Conservation (phyloP, 129 eudicot species). For the Logfia minima region DNA sequence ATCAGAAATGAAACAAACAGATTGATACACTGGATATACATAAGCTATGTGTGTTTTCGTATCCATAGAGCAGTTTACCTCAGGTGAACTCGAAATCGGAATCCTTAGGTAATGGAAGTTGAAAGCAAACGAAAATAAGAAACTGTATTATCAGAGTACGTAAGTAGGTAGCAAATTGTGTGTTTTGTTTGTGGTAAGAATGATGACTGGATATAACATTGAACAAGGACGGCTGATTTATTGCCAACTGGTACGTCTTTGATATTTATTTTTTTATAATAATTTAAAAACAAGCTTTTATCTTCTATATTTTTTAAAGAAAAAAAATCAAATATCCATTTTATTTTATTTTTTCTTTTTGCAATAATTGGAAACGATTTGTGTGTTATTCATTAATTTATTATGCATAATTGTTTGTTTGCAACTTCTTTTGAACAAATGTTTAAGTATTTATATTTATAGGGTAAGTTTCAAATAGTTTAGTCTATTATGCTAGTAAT, state of each 20-base stretch:
- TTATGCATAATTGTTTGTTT: too few species aligned
- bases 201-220: not conserved
- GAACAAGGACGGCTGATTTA: not conserved
- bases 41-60: not conserved
- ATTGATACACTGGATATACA: not conserved
- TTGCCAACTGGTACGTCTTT: not conserved
- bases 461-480: too few species aligned
- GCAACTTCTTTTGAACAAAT: too few species aligned
- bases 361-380: too few species aligned
- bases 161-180: not conserved
- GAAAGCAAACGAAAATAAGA: not conserved
- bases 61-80: not conserved
- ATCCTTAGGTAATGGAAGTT: constrained; percentile 6
- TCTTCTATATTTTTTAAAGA: too few species aligned
- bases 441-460: too few species aligned
- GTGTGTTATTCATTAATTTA: too few species aligned
- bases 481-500: too few species aligned
- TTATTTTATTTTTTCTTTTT: too few species aligned
- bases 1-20: not conserved
- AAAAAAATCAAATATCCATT: too few species aligned
- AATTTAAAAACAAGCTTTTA: too few species aligned
- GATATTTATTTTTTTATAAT: too few species aligned
- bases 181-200: constrained; percentile 18
- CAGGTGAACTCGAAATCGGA: constrained; percentile 10
- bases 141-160: not conserved